Conservation (phyloP, 2,329 filamentous ascomycete genomes). For the Nannizziopsis arthrosporioides region DNA sequence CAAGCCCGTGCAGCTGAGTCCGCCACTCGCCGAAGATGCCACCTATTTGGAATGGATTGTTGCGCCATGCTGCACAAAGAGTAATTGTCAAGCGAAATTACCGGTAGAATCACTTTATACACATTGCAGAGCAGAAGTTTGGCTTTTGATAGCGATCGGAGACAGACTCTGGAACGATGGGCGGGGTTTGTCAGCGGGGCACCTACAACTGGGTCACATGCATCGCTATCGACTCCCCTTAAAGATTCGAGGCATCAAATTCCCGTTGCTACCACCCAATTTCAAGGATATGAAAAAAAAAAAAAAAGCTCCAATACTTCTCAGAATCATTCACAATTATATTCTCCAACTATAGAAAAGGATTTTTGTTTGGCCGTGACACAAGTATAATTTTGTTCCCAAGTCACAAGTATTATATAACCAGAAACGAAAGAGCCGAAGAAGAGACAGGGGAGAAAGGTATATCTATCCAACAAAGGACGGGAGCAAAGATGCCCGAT, state of each 20-base stretch:
- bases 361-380: not conserved
- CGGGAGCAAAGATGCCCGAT: not conserved
- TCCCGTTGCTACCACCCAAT: not conserved
- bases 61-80: conserved; percentile 4
- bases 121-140: too few relatives aligned
- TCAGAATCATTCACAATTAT: not conserved
- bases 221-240: not conserved
- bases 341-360: not conserved
- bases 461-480: not conserved
- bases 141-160: too few relatives aligned
- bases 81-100: not conserved
- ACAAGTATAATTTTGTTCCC: not conserved
- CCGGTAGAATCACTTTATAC: not conserved
- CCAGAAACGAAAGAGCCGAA: not conserved
- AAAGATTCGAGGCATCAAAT: not conserved
- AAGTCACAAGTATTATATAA: not conserved
- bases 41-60: conserved; percentile 55
- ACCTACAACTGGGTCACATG: not conserved
- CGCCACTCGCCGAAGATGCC: conserved; percentile 75
- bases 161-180: not conserved
- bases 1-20: conserved; percentile 74
- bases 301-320: not conserved
- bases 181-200: conserved; percentile 1
- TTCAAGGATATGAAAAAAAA: too few relatives aligned
- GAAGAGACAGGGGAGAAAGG: not conserved